phyloP scores from a whole-genome alignment of 345 rosid genomes.

The Trapa incisa region DNA sequence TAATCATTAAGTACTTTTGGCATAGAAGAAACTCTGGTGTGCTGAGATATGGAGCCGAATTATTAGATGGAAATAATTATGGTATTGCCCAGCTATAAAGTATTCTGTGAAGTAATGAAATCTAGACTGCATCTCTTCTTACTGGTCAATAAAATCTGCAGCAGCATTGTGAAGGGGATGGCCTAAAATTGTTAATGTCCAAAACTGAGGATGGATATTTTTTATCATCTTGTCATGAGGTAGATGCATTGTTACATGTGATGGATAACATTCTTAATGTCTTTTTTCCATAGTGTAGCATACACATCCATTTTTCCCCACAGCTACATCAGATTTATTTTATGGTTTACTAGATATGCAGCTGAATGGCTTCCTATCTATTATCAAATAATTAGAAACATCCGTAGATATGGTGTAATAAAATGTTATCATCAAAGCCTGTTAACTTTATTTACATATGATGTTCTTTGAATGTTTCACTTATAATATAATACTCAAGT shows the following conservation, averaged over 20 bases:
- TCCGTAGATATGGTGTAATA: not conserved
- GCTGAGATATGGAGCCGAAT: not conserved
- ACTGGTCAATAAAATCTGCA: not conserved
- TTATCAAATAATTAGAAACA: no score
- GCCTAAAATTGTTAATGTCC: not conserved
- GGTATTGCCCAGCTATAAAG: no score
- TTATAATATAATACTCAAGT: not conserved
- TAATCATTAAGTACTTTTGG: not conserved
- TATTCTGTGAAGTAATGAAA: not conserved
- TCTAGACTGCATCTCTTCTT: not conserved
- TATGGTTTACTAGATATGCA: no score
- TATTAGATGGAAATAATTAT: not conserved
- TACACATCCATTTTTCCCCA: not conserved
- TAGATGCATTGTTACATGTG: not conserved
- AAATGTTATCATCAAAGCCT: not conserved
- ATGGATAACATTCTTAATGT: not conserved
- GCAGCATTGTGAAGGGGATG: not conserved
- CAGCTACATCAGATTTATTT: no score
- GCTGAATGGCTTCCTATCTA: no score
- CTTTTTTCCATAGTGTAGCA: not conserved
- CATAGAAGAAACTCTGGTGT: not conserved
- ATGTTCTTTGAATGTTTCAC: no score
- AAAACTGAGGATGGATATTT: not conserved
- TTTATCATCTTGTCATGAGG: not conserved
- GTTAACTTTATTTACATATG: not conserved